A percentile compares a stretch with the other conserved stretches of the same genome.
Evolutionary conservation across 352 stramenopile species (phyloP).

Genomic region (Phytophthora brassicae): DNA sequence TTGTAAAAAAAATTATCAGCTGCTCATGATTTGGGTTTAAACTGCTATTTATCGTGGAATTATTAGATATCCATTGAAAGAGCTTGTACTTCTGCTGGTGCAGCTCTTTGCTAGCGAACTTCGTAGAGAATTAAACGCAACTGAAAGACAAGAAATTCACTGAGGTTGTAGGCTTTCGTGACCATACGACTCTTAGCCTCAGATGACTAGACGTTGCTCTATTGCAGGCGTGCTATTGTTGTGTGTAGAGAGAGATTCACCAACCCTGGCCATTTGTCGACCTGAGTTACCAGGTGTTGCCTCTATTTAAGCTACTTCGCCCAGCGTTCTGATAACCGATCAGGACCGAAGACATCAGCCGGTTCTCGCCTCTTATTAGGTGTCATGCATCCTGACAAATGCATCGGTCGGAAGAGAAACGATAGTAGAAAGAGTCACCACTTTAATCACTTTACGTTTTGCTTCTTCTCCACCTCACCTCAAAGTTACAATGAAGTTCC

Average conservation of each 20-base stretch:
- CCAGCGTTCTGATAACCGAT: slow-evolving; percentile 25
- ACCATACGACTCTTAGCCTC: slow-evolving; percentile 1
- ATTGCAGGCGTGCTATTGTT: not conserved
- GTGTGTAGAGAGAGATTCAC: slow-evolving; percentile 8
- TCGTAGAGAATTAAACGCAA: not conserved
- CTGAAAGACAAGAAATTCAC: not conserved
- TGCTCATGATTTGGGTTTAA: too few species aligned
- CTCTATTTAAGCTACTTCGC: slow-evolving; percentile 12
- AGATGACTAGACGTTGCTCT: slow-evolving; percentile 4
- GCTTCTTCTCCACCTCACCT: slow-evolving; percentile 1
- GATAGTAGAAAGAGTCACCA: slow-evolving; percentile 1
- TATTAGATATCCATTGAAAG: too few species aligned
- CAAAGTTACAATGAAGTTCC: slow-evolving; percentile 36
- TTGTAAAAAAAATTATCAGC: too few species aligned
- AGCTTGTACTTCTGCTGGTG: too few species aligned
- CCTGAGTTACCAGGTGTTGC: slow-evolving; percentile 19
- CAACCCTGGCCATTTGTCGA: slow-evolving; percentile 2
- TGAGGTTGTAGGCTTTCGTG: not conserved
- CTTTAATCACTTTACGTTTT: slow-evolving; percentile 27
- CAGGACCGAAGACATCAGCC: slow-evolving; percentile 14
- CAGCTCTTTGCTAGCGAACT: slow-evolving; percentile 13
- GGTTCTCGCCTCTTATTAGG: slow-evolving; percentile 12
- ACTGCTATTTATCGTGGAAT: too few species aligned
- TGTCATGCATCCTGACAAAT: not conserved
- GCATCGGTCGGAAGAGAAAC: slow-evolving; percentile 6